phyloP scores from a whole-genome alignment of 2,329 filamentous ascomycete genomes.

The Nakataea oryzae region DNA sequence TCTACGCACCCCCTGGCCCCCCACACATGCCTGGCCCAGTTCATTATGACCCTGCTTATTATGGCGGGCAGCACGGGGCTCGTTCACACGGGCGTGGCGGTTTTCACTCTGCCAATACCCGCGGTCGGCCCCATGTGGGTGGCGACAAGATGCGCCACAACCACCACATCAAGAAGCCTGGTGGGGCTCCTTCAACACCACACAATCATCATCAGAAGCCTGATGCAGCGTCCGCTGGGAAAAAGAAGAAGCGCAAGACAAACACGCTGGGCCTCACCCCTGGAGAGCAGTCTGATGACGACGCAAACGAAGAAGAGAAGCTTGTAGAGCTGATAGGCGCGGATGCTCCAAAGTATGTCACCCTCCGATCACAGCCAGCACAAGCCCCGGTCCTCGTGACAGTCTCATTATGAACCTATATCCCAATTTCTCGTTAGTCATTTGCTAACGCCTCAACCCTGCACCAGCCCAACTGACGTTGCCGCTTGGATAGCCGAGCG shows the following conservation, averaged over 20 bases:
- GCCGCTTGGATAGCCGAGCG: constrained; percentile 73
- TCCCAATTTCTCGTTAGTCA: background rate
- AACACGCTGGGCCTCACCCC: constrained; percentile 65
- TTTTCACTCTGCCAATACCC: constrained; percentile 18
- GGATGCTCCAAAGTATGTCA: constrained; percentile 43
- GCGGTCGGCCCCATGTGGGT: constrained; percentile 22
- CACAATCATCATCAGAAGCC: constrained; percentile 33
- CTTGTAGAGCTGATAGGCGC: constrained; percentile 43
- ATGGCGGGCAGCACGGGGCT: constrained; percentile 17
- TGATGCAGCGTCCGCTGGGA: constrained; percentile 39
- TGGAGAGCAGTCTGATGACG: constrained; percentile 54
- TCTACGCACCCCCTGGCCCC: constrained; percentile 25
- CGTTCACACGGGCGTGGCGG: constrained; percentile 27
- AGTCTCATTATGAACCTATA: background rate
- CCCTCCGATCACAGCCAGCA: background rate
- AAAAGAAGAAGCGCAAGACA: constrained; percentile 63
- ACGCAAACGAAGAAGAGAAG: constrained; percentile 59
- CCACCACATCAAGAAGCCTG: constrained; percentile 19
- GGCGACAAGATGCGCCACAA: constrained; percentile 25
- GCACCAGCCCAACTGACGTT: constrained; percentile 54
- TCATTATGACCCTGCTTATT: constrained; percentile 18
- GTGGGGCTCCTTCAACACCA: constrained; percentile 13
- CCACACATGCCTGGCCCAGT: constrained; percentile 15
- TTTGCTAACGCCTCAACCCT: constrained; percentile 1
- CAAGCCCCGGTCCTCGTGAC: background rate